Evolutionary conservation across 2,329 filamentous ascomycete genomes (phyloP).

Genomic region (Paecilomyces fulvus): DNA sequence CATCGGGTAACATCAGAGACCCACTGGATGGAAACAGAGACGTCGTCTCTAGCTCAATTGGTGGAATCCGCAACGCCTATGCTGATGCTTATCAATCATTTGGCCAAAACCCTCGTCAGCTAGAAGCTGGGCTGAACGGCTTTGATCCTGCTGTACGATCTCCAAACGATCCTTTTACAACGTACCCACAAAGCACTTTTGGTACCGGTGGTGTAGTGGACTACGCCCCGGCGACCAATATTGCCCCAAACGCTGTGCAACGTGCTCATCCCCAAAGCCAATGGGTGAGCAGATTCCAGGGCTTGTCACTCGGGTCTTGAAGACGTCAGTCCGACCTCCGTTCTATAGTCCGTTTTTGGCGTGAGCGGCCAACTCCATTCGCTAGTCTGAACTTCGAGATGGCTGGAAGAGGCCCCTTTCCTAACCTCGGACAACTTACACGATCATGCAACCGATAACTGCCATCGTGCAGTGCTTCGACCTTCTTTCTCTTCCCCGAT

Average conservation of each 20-base stretch:
- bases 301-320: constrained; percentile 60
- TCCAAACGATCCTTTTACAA: constrained; percentile 28
- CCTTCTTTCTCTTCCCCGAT: constrained; percentile 1
- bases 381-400: background rate
- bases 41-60: constrained; percentile 16
- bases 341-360: background rate
- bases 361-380: background rate
- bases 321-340: background rate
- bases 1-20: constrained; percentile 12
- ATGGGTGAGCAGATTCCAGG: constrained; percentile 59
- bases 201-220: constrained; percentile 27
- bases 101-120: constrained; percentile 21
- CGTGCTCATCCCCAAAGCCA: constrained; percentile 39
- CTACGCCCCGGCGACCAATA: constrained; percentile 19
- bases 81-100: constrained; percentile 31
- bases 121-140: constrained; percentile 20
- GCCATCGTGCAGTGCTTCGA: background rate
- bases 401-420: background rate
- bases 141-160: constrained; percentile 16
- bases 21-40: constrained; percentile 21
- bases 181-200: constrained; percentile 23
- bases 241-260: constrained; percentile 25
- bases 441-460: background rate
- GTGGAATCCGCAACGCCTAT: constrained; percentile 25
- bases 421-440: background rate